Evolutionary conservation across 2,329 filamentous ascomycete species (phyloP).

Genomic region (Trichoderma pleuroti): DNA sequence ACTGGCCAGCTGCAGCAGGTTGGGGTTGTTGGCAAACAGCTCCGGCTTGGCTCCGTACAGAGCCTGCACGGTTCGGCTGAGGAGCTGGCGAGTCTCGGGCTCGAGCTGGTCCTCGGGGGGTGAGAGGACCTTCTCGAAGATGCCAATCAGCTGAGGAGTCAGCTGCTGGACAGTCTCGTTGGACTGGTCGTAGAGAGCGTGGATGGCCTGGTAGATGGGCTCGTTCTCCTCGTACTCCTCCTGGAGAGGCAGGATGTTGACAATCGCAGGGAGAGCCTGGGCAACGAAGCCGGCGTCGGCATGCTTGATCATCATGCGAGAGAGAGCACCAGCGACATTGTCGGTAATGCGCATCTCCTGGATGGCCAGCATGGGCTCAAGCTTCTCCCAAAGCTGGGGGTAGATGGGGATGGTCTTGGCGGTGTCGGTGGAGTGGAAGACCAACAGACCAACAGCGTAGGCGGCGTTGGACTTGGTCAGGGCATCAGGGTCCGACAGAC

Average conservation of each 20-base stretch:
- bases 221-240: slow-evolving; percentile 97
- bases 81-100: slow-evolving; percentile 62
- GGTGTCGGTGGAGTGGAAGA: slow-evolving; percentile 74
- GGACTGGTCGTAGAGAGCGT: slow-evolving; percentile 72
- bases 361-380: slow-evolving; percentile 79
- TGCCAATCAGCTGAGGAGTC: slow-evolving; percentile 63
- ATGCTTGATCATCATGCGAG: slow-evolving; percentile 87
- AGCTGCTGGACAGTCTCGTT: slow-evolving; percentile 67
- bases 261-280: slow-evolving; percentile 76
- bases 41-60: slow-evolving; percentile 39
- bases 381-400: slow-evolving; percentile 73
- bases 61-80: slow-evolving; percentile 60
- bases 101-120: slow-evolving; percentile 73
- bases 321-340: slow-evolving; percentile 88
- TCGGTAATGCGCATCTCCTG: slow-evolving; percentile 80
- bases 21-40: slow-evolving; percentile 32
- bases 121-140: slow-evolving; percentile 70
- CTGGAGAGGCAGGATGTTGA: slow-evolving; percentile 77
- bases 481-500: slow-evolving; percentile 81
- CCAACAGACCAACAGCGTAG: slow-evolving; percentile 82
- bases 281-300: slow-evolving; percentile 76
- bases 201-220: slow-evolving; percentile 86
- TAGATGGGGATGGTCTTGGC: slow-evolving; percentile 69
- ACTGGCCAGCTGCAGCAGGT: slow-evolving; percentile 33
- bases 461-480: slow-evolving; percentile 95